Base-by-base conservation (phyloP, 208 protist genomes). In the Herpetomonas tarakana region DNA sequence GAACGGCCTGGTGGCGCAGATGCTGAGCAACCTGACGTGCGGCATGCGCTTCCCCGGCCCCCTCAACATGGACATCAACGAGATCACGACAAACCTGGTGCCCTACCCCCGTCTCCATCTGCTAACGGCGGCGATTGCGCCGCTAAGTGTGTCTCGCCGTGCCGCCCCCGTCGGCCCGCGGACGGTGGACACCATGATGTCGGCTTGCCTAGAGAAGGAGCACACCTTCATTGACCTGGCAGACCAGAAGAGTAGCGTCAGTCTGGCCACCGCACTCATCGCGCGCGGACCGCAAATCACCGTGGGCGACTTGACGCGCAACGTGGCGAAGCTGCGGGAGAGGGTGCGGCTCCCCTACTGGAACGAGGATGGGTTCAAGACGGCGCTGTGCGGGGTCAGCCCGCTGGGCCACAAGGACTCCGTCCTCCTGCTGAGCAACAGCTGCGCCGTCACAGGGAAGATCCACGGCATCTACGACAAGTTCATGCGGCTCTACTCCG, bases 351-450 rank as follows among this genome's bases (percentile, higher is more conserved):
- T 98, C 68, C 78, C 87, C 0, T 88, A 96, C 66, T 99, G 97
- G 97, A 99, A 98, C 66, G 79, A 88, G 38, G 97, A 99, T 52
- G 96, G 94, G 27, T 98, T 98, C 81, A 99, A 99, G 76, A 94
- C 98, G 21, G 96, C 97, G 2, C 64, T 96, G 49, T 98, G 97
- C 65, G 75, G 85, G 1, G 88, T 96, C 28, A 91, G 94, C 52
- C 94, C 96, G 12, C 77, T 97, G 0, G 84, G 86, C 22, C 94
- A 97, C 74, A 74, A 76, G 39, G 68, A 96, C 47, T 96, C 95
- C 11, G 76, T 98, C 56, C 78, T 98, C 24, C 91, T 91, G 61
- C 78, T 99, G 1, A 67, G 81, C 38, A 99, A 99, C 76, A 94
- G 90, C 71, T 96, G 81, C 53, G 79, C 80, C 38, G 93, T 98